Evolutionary conservation across 176 grass and related monocot genomes (phyloP).

Genomic region (Lolium rigidum): DNA sequence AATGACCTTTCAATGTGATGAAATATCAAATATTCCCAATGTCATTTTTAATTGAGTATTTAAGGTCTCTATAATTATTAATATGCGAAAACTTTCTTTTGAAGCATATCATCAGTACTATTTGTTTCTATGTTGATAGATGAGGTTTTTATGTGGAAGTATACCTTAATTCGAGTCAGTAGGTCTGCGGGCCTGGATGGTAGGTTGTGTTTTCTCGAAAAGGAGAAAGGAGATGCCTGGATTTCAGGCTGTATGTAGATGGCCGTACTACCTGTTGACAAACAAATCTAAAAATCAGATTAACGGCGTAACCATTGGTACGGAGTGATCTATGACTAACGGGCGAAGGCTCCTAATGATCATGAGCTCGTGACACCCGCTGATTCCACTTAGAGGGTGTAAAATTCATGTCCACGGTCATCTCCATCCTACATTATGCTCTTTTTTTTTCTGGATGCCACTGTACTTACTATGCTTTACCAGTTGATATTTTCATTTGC

Average conservation of each 20-base stretch:
- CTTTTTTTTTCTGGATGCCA: neutral
- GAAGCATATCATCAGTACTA: neutral
- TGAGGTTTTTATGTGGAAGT: neutral
- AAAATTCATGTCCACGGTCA: neutral
- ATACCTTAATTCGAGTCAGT: neutral
- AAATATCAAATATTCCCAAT: neutral
- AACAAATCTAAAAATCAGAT: neutral
- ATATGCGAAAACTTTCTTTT: neutral
- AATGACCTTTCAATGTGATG: neutral
- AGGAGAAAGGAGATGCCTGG: neutral
- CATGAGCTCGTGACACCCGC: neutral
- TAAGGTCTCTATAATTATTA: neutral
- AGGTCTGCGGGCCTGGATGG: neutral
- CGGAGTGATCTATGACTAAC: neutral
- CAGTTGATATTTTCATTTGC: neutral
- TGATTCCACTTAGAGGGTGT: neutral
- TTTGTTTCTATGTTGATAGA: conserved; percentile 18
- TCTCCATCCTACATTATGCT: conserved; percentile 6
- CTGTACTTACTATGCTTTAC: neutral
- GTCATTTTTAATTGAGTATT: neutral
- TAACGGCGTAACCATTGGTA: neutral
- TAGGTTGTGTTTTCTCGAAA: neutral
- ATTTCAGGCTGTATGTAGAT: neutral
- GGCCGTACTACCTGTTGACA: neutral
- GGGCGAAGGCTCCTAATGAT: neutral